Evolutionary conservation across 1,284 basidiomycete genomes (phyloP).

Genomic region (Inonotus obliquus): DNA sequence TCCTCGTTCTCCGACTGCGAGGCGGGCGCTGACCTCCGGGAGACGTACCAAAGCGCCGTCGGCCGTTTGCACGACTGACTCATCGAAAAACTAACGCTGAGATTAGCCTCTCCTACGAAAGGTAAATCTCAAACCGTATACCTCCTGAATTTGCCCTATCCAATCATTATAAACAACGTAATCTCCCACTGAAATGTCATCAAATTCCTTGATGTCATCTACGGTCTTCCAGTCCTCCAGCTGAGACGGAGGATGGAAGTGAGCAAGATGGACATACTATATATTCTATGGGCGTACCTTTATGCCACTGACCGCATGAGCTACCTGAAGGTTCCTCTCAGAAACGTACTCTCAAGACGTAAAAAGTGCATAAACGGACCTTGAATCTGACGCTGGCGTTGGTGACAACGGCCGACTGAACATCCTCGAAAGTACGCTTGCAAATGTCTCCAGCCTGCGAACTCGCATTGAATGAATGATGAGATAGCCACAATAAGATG

Average conservation of each 20-base stretch:
- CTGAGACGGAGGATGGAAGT: neutral
- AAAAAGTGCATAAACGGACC: neutral
- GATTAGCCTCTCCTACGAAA: slow-evolving; percentile 6
- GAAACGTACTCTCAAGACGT: neutral
- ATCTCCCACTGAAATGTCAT: slow-evolving; percentile 71
- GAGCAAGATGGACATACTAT: neutral
- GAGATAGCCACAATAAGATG: neutral
- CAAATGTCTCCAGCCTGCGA: slow-evolving; percentile 58
- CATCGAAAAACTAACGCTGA: slow-evolving; percentile 73
- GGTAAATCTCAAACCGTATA: slow-evolving; percentile 9
- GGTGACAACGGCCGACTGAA: slow-evolving; percentile 75
- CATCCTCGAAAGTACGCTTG: slow-evolving; percentile 72
- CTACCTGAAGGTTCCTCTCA: slow-evolving; percentile 33
- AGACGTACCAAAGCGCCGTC: slow-evolving; percentile 59
- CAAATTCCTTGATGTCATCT: slow-evolving; percentile 53
- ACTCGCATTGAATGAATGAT: neutral
- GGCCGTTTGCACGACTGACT: slow-evolving; percentile 64
- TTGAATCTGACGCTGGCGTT: slow-evolving; percentile 56
- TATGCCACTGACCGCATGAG: slow-evolving; percentile 71
- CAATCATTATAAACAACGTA: slow-evolving; percentile 82
- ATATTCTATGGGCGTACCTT: slow-evolving; percentile 16
- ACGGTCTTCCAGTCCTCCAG: slow-evolving; percentile 62
- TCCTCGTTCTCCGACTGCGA: slow-evolving; percentile 69
- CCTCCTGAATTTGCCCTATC: slow-evolving; percentile 74
- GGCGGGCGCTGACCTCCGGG: slow-evolving; percentile 69